phyloP scores from a whole-genome alignment of 352 stramenopile species.

The Saprolegnia diclina region DNA sequence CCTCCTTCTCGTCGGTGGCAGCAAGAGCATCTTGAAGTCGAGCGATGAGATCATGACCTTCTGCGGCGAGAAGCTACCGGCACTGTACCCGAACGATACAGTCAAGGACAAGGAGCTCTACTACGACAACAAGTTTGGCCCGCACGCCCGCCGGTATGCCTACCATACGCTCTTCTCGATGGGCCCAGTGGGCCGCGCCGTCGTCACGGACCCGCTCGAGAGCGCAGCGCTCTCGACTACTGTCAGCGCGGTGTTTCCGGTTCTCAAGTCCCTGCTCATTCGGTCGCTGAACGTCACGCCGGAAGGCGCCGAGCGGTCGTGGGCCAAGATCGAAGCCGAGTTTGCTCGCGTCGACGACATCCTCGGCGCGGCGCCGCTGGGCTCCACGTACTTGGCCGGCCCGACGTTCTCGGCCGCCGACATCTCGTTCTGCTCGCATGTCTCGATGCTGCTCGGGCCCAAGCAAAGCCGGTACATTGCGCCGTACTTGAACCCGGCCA shows the following conservation, averaged over 20 bases:
- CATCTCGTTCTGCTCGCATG: conserved; percentile 49
- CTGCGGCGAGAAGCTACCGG: conserved; percentile 34
- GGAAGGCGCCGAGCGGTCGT: conserved; percentile 29
- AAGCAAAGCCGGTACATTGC: conserved; percentile 38
- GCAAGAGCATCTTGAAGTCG: conserved; percentile 32
- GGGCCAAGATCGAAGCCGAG: conserved; percentile 33
- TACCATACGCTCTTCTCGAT: conserved; percentile 18
- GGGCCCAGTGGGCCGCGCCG: neutral
- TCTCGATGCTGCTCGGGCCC: conserved; percentile 38
- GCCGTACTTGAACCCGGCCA: conserved; percentile 32
- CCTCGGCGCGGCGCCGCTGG: conserved; percentile 36
- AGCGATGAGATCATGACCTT: conserved; percentile 44
- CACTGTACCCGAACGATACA: conserved; percentile 36
- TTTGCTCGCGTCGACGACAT: conserved; percentile 17
- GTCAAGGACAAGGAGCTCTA: conserved; percentile 40
- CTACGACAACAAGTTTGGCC: conserved; percentile 42
- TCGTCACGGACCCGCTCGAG: conserved; percentile 16
- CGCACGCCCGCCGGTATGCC: conserved; percentile 31
- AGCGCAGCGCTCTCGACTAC: neutral
- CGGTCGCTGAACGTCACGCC: conserved; percentile 37
- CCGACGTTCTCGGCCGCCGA: conserved; percentile 43
- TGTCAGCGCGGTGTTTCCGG: conserved; percentile 26
- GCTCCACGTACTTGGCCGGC: conserved; percentile 38
- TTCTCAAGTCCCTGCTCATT: conserved; percentile 33
- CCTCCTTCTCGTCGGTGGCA: conserved; percentile 31